Conservation (phyloP, 352 stramenopile species). For the Globisporangium emineosum region DNA sequence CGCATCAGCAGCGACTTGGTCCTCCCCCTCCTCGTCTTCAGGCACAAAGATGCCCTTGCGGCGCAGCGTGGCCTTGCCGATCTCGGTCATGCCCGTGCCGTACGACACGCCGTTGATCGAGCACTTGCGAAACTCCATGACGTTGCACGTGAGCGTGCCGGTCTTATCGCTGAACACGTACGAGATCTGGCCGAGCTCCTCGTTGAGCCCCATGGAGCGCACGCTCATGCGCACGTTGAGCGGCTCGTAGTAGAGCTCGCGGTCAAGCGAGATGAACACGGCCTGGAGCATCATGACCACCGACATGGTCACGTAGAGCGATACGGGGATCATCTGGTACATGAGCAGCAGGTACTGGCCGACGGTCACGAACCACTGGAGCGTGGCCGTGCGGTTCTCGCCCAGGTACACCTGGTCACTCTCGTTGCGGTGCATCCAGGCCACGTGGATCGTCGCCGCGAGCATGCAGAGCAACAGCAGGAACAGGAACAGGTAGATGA, state of each 20-base stretch:
- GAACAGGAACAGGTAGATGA: slow-evolving; percentile 72
- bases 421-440: slow-evolving; percentile 57
- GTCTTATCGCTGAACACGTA: slow-evolving; percentile 94
- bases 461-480: slow-evolving; percentile 54
- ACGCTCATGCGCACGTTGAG: slow-evolving; percentile 87
- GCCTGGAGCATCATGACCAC: slow-evolving; percentile 94
- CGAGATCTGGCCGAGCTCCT: slow-evolving; percentile 91
- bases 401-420: slow-evolving; percentile 46
- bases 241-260: slow-evolving; percentile 91
- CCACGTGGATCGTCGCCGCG: slow-evolving; percentile 52
- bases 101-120: slow-evolving; percentile 92
- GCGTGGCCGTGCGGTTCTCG: slow-evolving; percentile 37
- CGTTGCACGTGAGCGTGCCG: slow-evolving; percentile 91
- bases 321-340: slow-evolving; percentile 97
- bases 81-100: slow-evolving; percentile 83
- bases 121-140: slow-evolving; percentile 95
- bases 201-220: slow-evolving; percentile 82
- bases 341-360: slow-evolving; percentile 94
- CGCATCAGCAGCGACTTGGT: no score
- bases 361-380: slow-evolving; percentile 82
- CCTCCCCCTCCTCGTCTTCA: slow-evolving; percentile 22
- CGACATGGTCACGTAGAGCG: slow-evolving; percentile 97
- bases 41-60: slow-evolving; percentile 60
- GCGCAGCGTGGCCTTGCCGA: slow-evolving; percentile 62
- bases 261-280: slow-evolving; percentile 91